Base-by-base conservation (phyloP, 2,329 filamentous ascomycete genomes). In the Diaporthe sp. region DNA sequence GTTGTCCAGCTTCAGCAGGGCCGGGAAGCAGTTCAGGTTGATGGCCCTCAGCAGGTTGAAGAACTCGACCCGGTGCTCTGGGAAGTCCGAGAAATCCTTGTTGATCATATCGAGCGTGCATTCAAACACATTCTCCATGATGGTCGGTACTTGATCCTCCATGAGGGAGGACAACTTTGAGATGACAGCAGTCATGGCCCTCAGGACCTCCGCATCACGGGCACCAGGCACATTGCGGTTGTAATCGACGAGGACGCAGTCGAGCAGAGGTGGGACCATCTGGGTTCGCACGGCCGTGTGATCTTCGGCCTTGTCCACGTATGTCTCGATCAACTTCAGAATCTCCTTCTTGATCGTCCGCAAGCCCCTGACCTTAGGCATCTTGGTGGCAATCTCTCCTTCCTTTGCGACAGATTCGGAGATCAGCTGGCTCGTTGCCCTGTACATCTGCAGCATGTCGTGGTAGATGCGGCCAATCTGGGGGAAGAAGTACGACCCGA, bases 91-190 rank as follows among this genome's bases (percentile, higher is more conserved):
- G 85, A 99, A 99, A 84, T 99, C 97, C 86, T 99, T 99, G 91
- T 98, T 99, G 86, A 99, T 99, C 97, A 99, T 99, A 80, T 98
- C 95, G 73, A 99, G 88, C 4, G 97, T 99, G 87, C 96, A 98
- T 84, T 98, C 96, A 80, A 99, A 99, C 35, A 99, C 95, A 78
- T 96, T 97, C 84, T 98, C 96, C 94, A 99, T 98, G 81, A 99
- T 98, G 65, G 93, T 93, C 13, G 97, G 95, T 56, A 99, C 95
- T 84, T 98, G 97, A 82, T 98, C 97, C 83, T 98, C 97, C 97
- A 99, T 99, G 81, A 98, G 88, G 78, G 91, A 91, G 85, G 96
- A 96, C 81, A 99, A 91, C 86, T 98, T 98, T 79, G 94, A 94
- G 81, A 98, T 97, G 79, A 99, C 97, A 19, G 95, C 97, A 17